Percentiles rank a stretch among this genome's conserved stretches.
Conservation (phyloP, 2,329 filamentous ascomycete species). For the Cladosporium phlei region DNA sequence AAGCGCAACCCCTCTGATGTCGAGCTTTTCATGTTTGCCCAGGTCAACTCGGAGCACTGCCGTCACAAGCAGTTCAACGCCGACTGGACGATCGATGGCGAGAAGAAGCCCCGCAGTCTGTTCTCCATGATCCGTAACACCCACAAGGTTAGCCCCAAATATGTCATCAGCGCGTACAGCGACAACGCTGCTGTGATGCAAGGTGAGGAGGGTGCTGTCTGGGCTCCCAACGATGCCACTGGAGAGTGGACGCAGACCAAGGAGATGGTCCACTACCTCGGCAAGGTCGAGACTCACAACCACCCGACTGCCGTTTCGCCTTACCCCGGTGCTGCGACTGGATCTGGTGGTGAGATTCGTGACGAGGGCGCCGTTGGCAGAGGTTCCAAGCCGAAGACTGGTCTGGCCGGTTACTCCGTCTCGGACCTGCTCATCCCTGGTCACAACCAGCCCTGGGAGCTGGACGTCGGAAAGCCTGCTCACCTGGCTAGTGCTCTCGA, state of each 20-base stretch:
- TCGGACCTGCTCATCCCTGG: constrained; percentile 89
- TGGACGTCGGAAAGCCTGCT: constrained; percentile 79
- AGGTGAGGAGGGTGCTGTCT: constrained; percentile 67
- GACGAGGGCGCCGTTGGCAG: constrained; percentile 92
- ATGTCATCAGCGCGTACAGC: constrained; percentile 92
- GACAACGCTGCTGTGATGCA: constrained; percentile 94
- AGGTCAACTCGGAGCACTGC: constrained; percentile 97
- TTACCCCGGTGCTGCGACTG: constrained; percentile 88
- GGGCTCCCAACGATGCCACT: constrained; percentile 81
- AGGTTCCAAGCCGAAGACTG: constrained; percentile 88
- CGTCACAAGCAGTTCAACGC: constrained; percentile 92
- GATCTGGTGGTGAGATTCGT: constrained; percentile 90
- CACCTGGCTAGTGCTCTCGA: constrained; percentile 93
- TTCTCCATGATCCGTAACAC: constrained; percentile 98
- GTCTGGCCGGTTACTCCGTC: constrained; percentile 87
- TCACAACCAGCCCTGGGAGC: constrained; percentile 79
- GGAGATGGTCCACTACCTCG: constrained; percentile 79
- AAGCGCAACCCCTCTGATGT: constrained; percentile 74
- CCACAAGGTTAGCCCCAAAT: constrained; percentile 69
- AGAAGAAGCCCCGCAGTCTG: constrained; percentile 70
- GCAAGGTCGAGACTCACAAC: constrained; percentile 97
- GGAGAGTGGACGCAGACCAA: constrained; percentile 84
- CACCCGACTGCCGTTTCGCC: constrained; percentile 94
- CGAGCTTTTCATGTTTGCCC: constrained; percentile 98
- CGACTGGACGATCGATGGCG: constrained; percentile 88